A percentile compares a stretch with the other conserved stretches of the same genome.
These are phyloP conservation scores for Pseudomassariella vexata DNA, from an alignment of 2,329 filamentous ascomycete genomes.

Conservation along the genomic window DNA sequence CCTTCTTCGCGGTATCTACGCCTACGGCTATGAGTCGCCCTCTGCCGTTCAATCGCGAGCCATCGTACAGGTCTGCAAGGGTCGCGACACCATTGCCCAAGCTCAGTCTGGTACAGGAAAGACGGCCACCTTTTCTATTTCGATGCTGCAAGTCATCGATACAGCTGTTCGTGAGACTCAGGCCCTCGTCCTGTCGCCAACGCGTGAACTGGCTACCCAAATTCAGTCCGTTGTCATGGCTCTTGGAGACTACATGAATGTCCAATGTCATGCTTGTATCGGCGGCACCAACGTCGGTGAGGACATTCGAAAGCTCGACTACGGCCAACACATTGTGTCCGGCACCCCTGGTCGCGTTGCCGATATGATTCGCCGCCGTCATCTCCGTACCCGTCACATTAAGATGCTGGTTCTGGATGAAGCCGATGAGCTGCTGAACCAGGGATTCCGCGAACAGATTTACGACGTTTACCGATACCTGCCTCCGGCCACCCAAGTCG, in stretches of 20 bases:
- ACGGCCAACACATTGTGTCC: constrained; percentile 95
- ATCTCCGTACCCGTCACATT: constrained; percentile 55
- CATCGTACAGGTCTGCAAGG: constrained; percentile 98
- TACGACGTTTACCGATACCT: constrained; percentile 98
- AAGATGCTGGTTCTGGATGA: constrained; percentile 60
- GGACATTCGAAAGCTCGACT: constrained; percentile 95
- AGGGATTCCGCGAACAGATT: constrained; percentile 96
- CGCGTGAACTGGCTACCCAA: constrained; percentile 93
- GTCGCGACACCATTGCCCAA: constrained; percentile 96
- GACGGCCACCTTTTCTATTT: constrained; percentile 94
- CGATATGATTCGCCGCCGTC: constrained; percentile 56
- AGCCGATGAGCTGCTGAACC: constrained; percentile 68
- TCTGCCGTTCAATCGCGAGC: constrained; percentile 96
- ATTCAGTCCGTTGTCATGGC: constrained; percentile 99
- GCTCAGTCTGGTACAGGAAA: constrained; percentile 97
- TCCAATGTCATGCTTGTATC: constrained; percentile 98
- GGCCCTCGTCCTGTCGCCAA: constrained; percentile 91
- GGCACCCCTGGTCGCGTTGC: constrained; percentile 92
- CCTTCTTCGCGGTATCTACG: constrained; percentile 92
- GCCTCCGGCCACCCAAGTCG: constrained; percentile 94
- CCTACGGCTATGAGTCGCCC: constrained; percentile 96
- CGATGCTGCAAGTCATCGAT: constrained; percentile 92
- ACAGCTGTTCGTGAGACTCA: constrained; percentile 89
- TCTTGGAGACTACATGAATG: constrained; percentile 99
- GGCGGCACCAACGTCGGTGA: constrained; percentile 97